Base-by-base conservation (phyloP, 345 rosid genomes). In the Citrus unshiu region DNA sequence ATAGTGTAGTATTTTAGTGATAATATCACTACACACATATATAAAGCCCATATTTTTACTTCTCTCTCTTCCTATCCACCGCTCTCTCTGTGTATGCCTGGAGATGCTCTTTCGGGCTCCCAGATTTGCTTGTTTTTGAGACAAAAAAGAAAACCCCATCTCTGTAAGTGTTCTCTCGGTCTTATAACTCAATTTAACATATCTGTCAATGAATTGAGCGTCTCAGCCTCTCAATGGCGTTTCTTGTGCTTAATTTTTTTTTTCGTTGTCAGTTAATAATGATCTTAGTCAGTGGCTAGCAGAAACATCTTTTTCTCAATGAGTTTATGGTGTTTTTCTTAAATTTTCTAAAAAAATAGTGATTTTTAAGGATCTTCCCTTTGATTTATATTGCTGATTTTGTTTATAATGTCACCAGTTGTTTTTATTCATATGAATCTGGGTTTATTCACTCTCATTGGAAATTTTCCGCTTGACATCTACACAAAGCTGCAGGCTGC, bases 81-180 rank as follows among this genome's bases (percentile, higher is more conserved):
- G 59, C 10, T 13, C 5, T 35, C 6, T 12, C 10, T 46, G 51
- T 56, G 51, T n/a, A 63, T 57, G 66, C 60, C 49, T 73, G 39
- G 58, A 70, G 61, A 80, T 74, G 73, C 63, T 81, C 76, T 62
- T 67, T 77, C 75, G 76, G 60, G 67, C 72, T 85, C 83, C 79
- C 83, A 70, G 84, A 83, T 80, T 86, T 84, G 80, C 78, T 77
- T 24, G 65, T 51, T 68, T 60, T 46, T 83, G 78, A 83, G 67
- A 76, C 1, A 56, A 65, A 77, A 24, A 75, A 51, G 49, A 29
- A 78, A 70, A 10, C 54, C 64, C 77, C 74, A 35, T 49, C 70
- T 70, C 59, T 67, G 88, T 82, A 78, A 85, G 81, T 35, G 70
- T 24, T 71, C 51, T 46, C 13, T 70, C 63, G 43, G 32, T 70